Evolutionary conservation across 176 grass and related monocot species (phyloP).

Genomic region (Poa annua): DNA sequence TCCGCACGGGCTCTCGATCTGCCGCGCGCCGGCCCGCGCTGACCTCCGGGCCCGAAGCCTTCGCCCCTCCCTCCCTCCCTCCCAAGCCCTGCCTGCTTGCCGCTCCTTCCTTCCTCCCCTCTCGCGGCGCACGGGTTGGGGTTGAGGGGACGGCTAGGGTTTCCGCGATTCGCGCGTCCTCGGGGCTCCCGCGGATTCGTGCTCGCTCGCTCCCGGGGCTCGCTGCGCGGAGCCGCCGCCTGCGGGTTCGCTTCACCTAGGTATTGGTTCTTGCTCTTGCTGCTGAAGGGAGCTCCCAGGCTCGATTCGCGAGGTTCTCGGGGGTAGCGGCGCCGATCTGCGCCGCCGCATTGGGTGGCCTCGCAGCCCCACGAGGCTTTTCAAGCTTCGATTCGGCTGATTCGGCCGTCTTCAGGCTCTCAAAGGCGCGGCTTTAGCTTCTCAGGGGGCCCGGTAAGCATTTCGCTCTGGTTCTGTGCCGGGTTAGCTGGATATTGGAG

Average conservation of each 20-base stretch:
- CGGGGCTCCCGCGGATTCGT: not conserved
- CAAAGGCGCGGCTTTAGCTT: conserved; percentile 28
- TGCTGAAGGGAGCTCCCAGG: conserved; percentile 22
- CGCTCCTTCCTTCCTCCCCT: not conserved
- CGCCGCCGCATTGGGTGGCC: conserved; percentile 35
- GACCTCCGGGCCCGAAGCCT: conserved; percentile 11
- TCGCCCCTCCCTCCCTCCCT: no score
- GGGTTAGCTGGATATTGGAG: conserved; percentile 41
- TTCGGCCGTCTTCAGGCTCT: not conserved
- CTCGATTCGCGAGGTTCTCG: conserved; percentile 31
- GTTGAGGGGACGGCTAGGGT: conserved; percentile 41
- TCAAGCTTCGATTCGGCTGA: conserved; percentile 35
- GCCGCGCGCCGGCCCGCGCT: not conserved
- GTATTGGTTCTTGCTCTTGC: not conserved
- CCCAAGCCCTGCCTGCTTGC: not conserved
- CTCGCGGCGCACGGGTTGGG: not conserved
- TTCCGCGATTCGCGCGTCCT: conserved; percentile 1
- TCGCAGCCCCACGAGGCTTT: not conserved
- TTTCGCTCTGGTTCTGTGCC: not conserved
- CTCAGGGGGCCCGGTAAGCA: conserved; percentile 1
- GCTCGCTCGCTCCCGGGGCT: not conserved
- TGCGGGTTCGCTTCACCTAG: conserved; percentile 24
- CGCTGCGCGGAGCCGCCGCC: not conserved
- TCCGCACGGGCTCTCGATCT: conserved; percentile 34
- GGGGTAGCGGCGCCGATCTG: conserved; percentile 53